Evolutionary conservation across 345 rosid species (phyloP).

Genomic region (Aurinia saxatilis): DNA sequence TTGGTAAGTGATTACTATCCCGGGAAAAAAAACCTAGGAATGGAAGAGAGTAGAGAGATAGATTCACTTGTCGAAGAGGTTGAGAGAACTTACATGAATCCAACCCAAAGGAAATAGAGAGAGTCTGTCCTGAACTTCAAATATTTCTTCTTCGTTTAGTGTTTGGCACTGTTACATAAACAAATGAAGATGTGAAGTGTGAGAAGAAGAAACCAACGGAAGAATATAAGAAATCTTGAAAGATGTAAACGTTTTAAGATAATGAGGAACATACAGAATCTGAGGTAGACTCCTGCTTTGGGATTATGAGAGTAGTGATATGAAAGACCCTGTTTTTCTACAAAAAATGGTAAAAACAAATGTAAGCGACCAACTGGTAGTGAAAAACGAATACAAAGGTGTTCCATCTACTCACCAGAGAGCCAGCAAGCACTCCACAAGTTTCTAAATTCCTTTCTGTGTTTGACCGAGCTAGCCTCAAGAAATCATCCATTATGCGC

Average conservation of each 20-base stretch:
- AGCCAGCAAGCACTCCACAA: slow-evolving; percentile 93
- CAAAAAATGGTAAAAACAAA: not conserved
- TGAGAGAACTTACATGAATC: slow-evolving; percentile 73
- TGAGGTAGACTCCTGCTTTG: slow-evolving; percentile 97
- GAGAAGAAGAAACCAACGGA: not conserved
- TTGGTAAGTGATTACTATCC: not conserved
- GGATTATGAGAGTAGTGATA: slow-evolving; percentile 84
- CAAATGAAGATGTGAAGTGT: not conserved
- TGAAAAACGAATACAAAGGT: not conserved
- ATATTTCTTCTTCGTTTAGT: slow-evolving; percentile 87
- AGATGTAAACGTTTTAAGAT: not conserved
- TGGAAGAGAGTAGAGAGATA: not conserved
- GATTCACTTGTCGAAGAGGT: not conserved
- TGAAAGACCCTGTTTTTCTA: slow-evolving; percentile 95
- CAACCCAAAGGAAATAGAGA: slow-evolving; percentile 92
- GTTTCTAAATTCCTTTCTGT: slow-evolving; percentile 90
- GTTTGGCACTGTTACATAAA: slow-evolving; percentile 62
- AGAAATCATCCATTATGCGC: slow-evolving; percentile 78
- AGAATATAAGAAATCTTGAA: not conserved
- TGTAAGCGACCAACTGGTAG: slow-evolving; percentile 3
- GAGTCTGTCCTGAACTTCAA: slow-evolving; percentile 80
- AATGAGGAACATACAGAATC: slow-evolving; percentile 57
- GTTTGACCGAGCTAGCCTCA: slow-evolving; percentile 70
- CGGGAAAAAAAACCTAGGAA: not conserved
- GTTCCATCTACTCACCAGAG: slow-evolving; percentile 50